These are phyloP conservation scores for Leucocoprinus birnbaumii DNA, from an alignment of 768 basidiomycete species.

Conservation along the genomic window DNA sequence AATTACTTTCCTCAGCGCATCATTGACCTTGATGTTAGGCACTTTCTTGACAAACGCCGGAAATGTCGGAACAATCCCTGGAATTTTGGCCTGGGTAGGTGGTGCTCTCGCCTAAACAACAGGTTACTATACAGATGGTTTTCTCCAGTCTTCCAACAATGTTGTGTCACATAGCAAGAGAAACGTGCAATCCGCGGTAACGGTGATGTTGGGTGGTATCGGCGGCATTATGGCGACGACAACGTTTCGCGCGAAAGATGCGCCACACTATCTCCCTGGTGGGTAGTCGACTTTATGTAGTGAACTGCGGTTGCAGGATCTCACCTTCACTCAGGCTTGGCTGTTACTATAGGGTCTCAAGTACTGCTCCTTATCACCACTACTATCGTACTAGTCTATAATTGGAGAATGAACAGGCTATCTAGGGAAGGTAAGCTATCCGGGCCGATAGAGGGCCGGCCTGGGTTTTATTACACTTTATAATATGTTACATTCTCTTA, in stretches of 20 bases:
- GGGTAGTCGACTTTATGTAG: not conserved
- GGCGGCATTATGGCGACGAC: slow-evolving; percentile 43
- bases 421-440: slow-evolving; percentile 29
- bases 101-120: slow-evolving; percentile 19
- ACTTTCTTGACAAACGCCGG: slow-evolving; percentile 42
- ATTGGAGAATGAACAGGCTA: slow-evolving; percentile 33
- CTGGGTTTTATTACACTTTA: slow-evolving; percentile 36
- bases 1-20: not conserved
- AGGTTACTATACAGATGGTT: too few relatives aligned
- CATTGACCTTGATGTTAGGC: slow-evolving; percentile 21
- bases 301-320: not conserved
- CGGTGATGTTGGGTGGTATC: slow-evolving; percentile 37
- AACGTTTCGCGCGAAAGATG: slow-evolving; percentile 38
- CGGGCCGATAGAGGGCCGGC: slow-evolving; percentile 31
- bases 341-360: slow-evolving; percentile 38
- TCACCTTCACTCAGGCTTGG: slow-evolving; percentile 26
- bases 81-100: slow-evolving; percentile 34
- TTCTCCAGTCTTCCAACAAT: slow-evolving; percentile 37
- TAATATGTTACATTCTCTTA: slow-evolving; percentile 15
- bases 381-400: slow-evolving; percentile 29
- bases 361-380: slow-evolving; percentile 32
- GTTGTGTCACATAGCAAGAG: slow-evolving; percentile 46
- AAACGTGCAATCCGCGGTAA: slow-evolving; percentile 36
- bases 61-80: slow-evolving; percentile 39
- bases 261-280: slow-evolving; percentile 44